Percentiles rank a stretch among this genome's conserved stretches.
phyloP scores from a whole-genome alignment of 2,329 filamentous ascomycete species.

The Exophiala phaeomuriformis region DNA sequence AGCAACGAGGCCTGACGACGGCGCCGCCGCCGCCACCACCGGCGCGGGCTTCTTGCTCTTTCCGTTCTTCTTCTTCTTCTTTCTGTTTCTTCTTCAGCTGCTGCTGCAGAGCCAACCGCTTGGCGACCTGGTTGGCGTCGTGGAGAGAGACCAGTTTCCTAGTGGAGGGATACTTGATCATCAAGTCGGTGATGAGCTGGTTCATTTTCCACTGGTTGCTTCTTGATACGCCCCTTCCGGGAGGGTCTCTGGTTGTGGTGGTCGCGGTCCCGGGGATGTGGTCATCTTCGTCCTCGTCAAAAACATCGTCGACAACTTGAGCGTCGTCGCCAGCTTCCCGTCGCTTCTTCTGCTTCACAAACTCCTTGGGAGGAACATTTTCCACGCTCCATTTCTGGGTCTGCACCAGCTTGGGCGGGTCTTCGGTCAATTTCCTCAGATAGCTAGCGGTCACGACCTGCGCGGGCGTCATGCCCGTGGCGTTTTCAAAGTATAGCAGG shows the following conservation, averaged over 20 bases:
- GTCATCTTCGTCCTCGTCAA: neutral
- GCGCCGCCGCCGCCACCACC: neutral
- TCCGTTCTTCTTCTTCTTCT: slow-evolving; percentile 11
- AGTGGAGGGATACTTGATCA: slow-evolving; percentile 18
- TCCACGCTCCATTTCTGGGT: slow-evolving; percentile 2
- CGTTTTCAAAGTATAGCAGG: slow-evolving; percentile 64
- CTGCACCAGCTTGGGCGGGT: slow-evolving; percentile 8
- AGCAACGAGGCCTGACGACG: neutral
- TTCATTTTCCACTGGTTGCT: slow-evolving; percentile 15
- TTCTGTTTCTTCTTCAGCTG: slow-evolving; percentile 17
- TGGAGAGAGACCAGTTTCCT: slow-evolving; percentile 47
- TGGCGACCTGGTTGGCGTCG: slow-evolving; percentile 57
- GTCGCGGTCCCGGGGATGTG: neutral
- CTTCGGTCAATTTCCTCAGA: slow-evolving; percentile 26
- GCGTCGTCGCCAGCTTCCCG: neutral
- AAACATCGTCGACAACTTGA: neutral
- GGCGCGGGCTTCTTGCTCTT: slow-evolving; percentile 1
- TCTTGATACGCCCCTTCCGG: neutral
- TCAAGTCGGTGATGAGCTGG: slow-evolving; percentile 13
- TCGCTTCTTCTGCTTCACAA: slow-evolving; percentile 1
- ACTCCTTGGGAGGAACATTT: slow-evolving; percentile 7
- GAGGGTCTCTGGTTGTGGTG: too few relatives aligned
- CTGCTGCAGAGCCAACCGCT: slow-evolving; percentile 36
- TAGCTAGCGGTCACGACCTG: slow-evolving; percentile 57
- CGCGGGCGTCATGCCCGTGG: slow-evolving; percentile 64